A percentile compares a stretch with the other conserved stretches of the same genome.
phyloP scores from a whole-genome alignment of 805 yeast genomes.

The Cyberlindnera maritima region DNA sequence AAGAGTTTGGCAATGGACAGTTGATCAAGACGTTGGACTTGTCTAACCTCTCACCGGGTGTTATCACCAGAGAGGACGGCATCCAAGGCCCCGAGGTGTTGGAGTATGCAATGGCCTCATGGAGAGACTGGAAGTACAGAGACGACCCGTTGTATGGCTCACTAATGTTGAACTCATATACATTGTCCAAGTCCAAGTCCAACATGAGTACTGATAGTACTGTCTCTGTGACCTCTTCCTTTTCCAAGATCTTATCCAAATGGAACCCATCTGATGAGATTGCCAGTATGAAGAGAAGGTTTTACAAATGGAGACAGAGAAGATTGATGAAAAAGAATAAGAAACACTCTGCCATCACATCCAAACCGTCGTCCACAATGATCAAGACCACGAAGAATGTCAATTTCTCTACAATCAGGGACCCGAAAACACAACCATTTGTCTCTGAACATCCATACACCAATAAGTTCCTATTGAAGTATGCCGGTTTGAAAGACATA shows the following conservation, averaged over 20 bases:
- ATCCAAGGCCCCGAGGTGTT: slow-evolving; percentile 12
- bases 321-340: too few relatives aligned
- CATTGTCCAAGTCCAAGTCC: slow-evolving; percentile 26
- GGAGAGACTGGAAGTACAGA: slow-evolving; percentile 90
- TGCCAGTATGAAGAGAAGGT: slow-evolving; percentile 2
- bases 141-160: slow-evolving; percentile 64
- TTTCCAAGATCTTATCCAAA: slow-evolving; percentile 12
- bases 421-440: slow-evolving; percentile 32
- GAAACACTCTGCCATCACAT: too few relatives aligned
- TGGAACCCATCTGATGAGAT: slow-evolving; percentile 9
- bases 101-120: slow-evolving; percentile 60
- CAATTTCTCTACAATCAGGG: slow-evolving; percentile 12
- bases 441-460: slow-evolving; percentile 54
- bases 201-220: slow-evolving; percentile 21
- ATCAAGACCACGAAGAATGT: slow-evolving; percentile 1
- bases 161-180: slow-evolving; percentile 31
- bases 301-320: slow-evolving; percentile 8
- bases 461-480: slow-evolving; percentile 58
- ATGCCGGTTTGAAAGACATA: slow-evolving; percentile 66
- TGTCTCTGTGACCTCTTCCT: slow-evolving; percentile 17
- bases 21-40: slow-evolving; percentile 59
- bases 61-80: slow-evolving; percentile 24
- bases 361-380: neutral
- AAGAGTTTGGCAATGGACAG: slow-evolving; percentile 54
- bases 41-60: slow-evolving; percentile 44